These are phyloP conservation scores for Cylindrodendrum hubeiense DNA, from an alignment of 2,329 filamentous ascomycete genomes.

Conservation along the genomic window DNA sequence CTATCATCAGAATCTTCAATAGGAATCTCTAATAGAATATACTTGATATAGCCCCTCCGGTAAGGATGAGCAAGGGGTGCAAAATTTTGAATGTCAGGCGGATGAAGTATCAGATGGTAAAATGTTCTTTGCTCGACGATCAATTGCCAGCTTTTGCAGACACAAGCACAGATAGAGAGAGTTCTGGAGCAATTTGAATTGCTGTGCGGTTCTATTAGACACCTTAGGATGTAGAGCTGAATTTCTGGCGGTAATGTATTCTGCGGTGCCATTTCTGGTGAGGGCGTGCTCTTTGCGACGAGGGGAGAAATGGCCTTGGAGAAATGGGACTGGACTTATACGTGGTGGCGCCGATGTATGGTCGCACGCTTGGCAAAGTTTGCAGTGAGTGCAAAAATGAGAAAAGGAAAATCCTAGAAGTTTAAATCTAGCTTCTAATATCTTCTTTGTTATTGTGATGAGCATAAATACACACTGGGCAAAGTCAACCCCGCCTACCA, in stretches of 20 bases:
- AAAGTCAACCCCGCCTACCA: too few species aligned
- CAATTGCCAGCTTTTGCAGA: conserved; percentile 23
- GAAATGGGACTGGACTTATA: too few species aligned
- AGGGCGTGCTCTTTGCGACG: background rate
- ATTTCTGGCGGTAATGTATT: conserved; percentile 17
- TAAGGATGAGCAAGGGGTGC: background rate
- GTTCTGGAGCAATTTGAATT: background rate
- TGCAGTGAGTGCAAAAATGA: too few species aligned
- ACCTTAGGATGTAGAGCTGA: conserved; percentile 14
- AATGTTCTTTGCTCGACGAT: conserved; percentile 21
- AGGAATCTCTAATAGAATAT: conserved; percentile 24
- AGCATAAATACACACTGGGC: too few species aligned
- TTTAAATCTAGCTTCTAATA: too few species aligned
- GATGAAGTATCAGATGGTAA: conserved; percentile 8
- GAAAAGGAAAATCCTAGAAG: too few species aligned
- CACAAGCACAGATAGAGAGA: conserved; percentile 7
- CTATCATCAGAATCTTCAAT: background rate
- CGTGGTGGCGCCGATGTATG: too few species aligned
- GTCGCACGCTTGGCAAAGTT: too few species aligned
- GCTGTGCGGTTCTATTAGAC: background rate
- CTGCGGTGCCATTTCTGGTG: background rate
- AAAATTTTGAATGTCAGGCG: conserved; percentile 9
- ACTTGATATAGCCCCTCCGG: conserved; percentile 9
- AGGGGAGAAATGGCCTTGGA: too few species aligned
- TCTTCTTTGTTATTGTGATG: too few species aligned